These are phyloP conservation scores for Multifurca ochricompacta DNA, from an alignment of 768 basidiomycete genomes.

Conservation along the genomic window DNA sequence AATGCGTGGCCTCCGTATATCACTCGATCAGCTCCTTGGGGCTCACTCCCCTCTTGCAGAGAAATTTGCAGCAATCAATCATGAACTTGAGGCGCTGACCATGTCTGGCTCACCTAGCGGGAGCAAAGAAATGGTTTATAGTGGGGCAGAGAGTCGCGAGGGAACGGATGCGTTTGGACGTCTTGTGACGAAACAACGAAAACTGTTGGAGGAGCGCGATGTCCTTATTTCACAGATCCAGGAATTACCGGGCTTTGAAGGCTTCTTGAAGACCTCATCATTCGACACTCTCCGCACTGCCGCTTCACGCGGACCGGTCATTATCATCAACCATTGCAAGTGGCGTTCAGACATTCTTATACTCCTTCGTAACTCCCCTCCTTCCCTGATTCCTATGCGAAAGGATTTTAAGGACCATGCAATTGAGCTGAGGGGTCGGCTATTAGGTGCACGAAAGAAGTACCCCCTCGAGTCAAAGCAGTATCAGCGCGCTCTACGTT, in stretches of 20 bases:
- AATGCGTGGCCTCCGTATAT: neutral
- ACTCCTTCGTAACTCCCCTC: neutral
- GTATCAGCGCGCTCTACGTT: neutral
- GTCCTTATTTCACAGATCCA: neutral
- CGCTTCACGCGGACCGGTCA: too few relatives aligned
- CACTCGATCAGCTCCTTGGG: neutral
- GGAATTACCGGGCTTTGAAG: neutral
- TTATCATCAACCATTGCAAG: conserved; percentile 4
- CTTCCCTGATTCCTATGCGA: neutral
- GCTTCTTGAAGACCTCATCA: neutral
- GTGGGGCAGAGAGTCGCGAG: neutral
- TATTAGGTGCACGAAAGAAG: neutral
- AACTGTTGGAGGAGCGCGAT: neutral
- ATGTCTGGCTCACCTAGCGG: neutral
- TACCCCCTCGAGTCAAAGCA: neutral
- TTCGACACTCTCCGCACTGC: conserved; percentile 1
- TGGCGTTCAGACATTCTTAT: conserved; percentile 13
- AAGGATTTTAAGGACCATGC: neutral
- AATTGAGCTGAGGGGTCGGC: neutral
- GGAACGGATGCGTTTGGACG: neutral
- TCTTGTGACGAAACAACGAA: neutral
- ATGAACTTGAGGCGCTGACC: neutral
- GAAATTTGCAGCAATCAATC: neutral
- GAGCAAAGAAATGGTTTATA: neutral
- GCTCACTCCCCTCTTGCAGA: neutral